Percentiles rank a stretch among this genome's conserved stretches.
These are phyloP conservation scores for Salvia splendens DNA, from an alignment of 257 asterid species.

Conservation along the genomic window DNA sequence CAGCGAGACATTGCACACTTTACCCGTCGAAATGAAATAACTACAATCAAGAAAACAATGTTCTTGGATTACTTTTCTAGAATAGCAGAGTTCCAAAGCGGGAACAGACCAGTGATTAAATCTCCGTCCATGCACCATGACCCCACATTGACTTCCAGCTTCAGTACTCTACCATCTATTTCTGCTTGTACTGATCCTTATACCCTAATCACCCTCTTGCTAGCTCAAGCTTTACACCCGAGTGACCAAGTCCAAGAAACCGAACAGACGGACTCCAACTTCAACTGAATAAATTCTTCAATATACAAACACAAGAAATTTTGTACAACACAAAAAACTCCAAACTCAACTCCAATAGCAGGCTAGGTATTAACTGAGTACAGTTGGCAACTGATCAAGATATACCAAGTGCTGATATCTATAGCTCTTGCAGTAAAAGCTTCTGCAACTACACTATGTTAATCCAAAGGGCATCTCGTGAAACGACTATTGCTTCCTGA, in stretches of 20 bases:
- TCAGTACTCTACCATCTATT: constrained; percentile 43
- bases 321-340: not conserved
- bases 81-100: constrained; percentile 50
- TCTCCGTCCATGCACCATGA: constrained; percentile 70
- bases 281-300: constrained; percentile 24
- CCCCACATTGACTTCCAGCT: constrained; percentile 62
- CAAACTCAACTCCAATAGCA: constrained; percentile 23
- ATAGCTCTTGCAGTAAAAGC: constrained; percentile 27
- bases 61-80: constrained; percentile 44
- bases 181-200: constrained; percentile 27
- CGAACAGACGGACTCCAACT: constrained; percentile 26
- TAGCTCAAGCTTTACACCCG: constrained; percentile 16
- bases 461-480: constrained; percentile 26
- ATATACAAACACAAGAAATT: not conserved
- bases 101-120: constrained; percentile 50
- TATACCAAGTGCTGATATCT: constrained; percentile 27
- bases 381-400: constrained; percentile 26
- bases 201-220: constrained; percentile 26
- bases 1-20: constrained; percentile 94
- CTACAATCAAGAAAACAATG: constrained; percentile 32
- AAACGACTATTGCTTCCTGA: constrained; percentile 22
- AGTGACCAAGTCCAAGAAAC: constrained; percentile 13
- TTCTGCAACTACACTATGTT: constrained; percentile 27
- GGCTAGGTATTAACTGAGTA: constrained; percentile 19
- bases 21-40: constrained; percentile 32